Conservation (phyloP, 768 basidiomycete species). For the Mycena leptocephala region DNA sequence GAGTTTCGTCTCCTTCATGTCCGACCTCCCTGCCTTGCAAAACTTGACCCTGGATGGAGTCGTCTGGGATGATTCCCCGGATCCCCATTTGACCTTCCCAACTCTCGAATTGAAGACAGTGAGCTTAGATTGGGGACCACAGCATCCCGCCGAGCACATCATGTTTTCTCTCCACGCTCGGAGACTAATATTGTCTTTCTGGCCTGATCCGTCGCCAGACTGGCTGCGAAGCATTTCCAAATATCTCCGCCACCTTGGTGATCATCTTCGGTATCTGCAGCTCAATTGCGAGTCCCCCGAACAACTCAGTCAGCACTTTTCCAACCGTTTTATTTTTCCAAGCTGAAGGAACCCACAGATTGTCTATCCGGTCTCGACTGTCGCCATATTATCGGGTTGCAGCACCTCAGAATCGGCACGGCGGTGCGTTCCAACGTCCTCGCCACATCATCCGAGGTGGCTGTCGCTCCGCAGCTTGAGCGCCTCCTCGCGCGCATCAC, state of each 20-base stretch:
- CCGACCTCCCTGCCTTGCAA: background rate
- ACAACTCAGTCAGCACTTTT: background rate
- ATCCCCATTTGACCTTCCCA: background rate
- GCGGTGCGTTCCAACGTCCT: background rate
- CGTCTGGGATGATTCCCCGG: background rate
- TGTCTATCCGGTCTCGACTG: background rate
- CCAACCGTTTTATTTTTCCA: background rate
- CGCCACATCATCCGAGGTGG: background rate
- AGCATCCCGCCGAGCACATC: background rate
- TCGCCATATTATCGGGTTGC: background rate
- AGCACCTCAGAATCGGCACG: background rate
- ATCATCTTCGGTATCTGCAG: background rate
- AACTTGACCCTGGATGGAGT: background rate
- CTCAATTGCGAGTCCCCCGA: background rate
- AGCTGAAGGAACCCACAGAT: background rate
- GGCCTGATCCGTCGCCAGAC: background rate
- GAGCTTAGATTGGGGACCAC: background rate
- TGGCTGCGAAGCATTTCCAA: background rate
- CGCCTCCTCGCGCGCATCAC: background rate
- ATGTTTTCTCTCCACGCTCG: background rate
- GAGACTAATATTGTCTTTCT: background rate
- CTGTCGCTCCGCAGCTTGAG: background rate
- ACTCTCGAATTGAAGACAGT: background rate
- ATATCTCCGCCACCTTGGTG: background rate
- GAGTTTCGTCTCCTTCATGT: background rate